phyloP scores from a whole-genome alignment of 495 filamentous ascomycete species.

The Bathelium albidoporum region DNA sequence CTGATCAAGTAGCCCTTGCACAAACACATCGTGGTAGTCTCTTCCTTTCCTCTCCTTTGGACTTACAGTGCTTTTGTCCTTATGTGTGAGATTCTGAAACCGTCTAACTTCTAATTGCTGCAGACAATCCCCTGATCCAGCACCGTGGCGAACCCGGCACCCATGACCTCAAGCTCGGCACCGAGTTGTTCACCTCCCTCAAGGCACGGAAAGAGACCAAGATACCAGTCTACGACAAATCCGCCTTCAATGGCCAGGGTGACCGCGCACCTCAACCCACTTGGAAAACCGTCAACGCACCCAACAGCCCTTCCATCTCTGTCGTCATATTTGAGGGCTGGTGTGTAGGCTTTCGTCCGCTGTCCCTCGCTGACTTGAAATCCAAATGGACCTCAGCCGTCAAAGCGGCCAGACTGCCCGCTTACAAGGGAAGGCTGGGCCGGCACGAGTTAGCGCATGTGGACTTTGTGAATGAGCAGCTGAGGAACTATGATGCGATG shows the following conservation, averaged over 20 bases:
- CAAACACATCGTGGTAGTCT: slow-evolving; percentile 38
- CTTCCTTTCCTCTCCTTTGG: not conserved
- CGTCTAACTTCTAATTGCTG: not conserved
- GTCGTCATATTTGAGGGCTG: slow-evolving; percentile 85
- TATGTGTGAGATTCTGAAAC: not conserved
- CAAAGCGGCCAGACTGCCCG: slow-evolving; percentile 34
- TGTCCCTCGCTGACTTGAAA: slow-evolving; percentile 45
- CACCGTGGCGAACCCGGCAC: slow-evolving; percentile 79
- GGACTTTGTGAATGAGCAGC: slow-evolving; percentile 57
- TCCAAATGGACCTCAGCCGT: slow-evolving; percentile 47
- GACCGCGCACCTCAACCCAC: slow-evolving; percentile 53
- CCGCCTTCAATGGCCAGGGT: slow-evolving; percentile 62
- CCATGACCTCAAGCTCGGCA: slow-evolving; percentile 64
- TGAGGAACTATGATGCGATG: slow-evolving; percentile 60
- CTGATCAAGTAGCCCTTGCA: slow-evolving; percentile 60
- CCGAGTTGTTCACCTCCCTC: slow-evolving; percentile 52
- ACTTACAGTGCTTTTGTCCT: not conserved
- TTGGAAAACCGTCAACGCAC: slow-evolving; percentile 56
- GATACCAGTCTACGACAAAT: slow-evolving; percentile 81
- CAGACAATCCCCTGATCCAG: slow-evolving; percentile 62
- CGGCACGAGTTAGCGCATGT: slow-evolving; percentile 58
- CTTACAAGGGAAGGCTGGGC: slow-evolving; percentile 41
- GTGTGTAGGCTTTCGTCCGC: slow-evolving; percentile 75
- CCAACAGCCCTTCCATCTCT: slow-evolving; percentile 41
- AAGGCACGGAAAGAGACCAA: slow-evolving; percentile 37